Conservation (phyloP, 2,329 filamentous ascomycete species). For the Periconia macrospinosa region DNA sequence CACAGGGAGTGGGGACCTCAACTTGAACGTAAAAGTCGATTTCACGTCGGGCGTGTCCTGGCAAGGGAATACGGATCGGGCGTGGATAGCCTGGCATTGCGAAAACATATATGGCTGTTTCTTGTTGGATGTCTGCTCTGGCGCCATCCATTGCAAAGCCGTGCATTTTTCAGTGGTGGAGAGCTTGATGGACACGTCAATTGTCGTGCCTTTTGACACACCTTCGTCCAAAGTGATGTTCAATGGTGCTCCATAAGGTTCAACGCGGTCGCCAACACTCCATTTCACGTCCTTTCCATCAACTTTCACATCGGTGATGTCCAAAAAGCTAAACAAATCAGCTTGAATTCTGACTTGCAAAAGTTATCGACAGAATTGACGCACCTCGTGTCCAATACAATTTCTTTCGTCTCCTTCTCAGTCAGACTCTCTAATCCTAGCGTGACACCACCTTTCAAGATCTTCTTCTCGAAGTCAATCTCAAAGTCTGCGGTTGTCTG, state of each 20-base stretch:
- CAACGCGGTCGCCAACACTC: constrained; percentile 68
- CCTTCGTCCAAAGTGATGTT: constrained; percentile 58
- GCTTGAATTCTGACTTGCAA: neutral
- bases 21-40: constrained; percentile 87
- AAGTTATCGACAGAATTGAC: constrained; percentile 1
- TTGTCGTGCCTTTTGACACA: constrained; percentile 48
- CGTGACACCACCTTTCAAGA: constrained; percentile 74
- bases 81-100: constrained; percentile 96
- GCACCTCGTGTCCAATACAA: constrained; percentile 80
- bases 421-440: constrained; percentile 78
- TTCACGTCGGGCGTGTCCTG: constrained; percentile 98
- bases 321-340: constrained; percentile 59
- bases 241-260: constrained; percentile 75
- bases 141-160: constrained; percentile 92
- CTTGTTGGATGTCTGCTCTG: constrained; percentile 91
- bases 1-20: constrained; percentile 85
- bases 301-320: constrained; percentile 72
- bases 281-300: constrained; percentile 67
- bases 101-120: constrained; percentile 98
- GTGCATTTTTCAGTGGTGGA: constrained; percentile 87
- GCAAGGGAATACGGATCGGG: constrained; percentile 90
- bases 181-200: constrained; percentile 56
- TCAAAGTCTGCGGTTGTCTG: constrained; percentile 81
- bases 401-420: constrained; percentile 70
- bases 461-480: constrained; percentile 80